phyloP scores from a whole-genome alignment of 2,329 filamentous ascomycete species.

The Botrytis hyacinthi region DNA sequence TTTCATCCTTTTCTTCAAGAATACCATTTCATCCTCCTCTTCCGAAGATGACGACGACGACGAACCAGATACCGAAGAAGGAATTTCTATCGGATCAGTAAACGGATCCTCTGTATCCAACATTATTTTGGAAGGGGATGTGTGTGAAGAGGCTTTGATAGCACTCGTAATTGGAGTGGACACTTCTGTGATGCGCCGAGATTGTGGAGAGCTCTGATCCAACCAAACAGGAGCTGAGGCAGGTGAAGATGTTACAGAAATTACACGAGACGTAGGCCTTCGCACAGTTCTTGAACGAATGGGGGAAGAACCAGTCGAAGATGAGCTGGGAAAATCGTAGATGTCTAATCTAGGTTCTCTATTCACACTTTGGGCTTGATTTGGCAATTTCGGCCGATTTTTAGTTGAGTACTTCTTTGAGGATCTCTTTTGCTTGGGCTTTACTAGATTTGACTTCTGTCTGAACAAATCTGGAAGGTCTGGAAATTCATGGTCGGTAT shows the following conservation, averaged over 20 bases:
- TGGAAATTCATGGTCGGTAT: constrained; percentile 37
- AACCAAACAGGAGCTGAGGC: constrained; percentile 24
- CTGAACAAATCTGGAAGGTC: constrained; percentile 34
- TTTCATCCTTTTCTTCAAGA: constrained; percentile 44
- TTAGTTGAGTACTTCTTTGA: constrained; percentile 31
- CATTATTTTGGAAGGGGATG: constrained; percentile 23
- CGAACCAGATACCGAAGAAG: constrained; percentile 25
- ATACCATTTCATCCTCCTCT: constrained; percentile 34
- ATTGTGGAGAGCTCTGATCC: constrained; percentile 17
- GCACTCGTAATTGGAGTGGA: constrained; percentile 38
- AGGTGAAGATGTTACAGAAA: constrained; percentile 27
- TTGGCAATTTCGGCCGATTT: constrained; percentile 21
- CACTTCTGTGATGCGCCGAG: constrained; percentile 23
- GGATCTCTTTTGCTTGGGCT: constrained; percentile 13
- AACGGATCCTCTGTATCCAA: constrained; percentile 32
- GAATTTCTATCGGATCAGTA: constrained; percentile 17
- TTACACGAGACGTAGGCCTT: constrained; percentile 23
- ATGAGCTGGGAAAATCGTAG: constrained; percentile 44
- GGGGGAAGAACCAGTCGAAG: constrained; percentile 41
- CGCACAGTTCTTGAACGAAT: constrained; percentile 8
- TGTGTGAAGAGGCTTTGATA: constrained; percentile 23
- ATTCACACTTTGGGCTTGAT: neutral
- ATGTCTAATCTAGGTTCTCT: constrained; percentile 27
- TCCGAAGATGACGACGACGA: constrained; percentile 31
- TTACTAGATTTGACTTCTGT: neutral